These are phyloP conservation scores for Eutrema salsugineum DNA, from an alignment of 441 rosid genomes.

Conservation along the genomic window DNA sequence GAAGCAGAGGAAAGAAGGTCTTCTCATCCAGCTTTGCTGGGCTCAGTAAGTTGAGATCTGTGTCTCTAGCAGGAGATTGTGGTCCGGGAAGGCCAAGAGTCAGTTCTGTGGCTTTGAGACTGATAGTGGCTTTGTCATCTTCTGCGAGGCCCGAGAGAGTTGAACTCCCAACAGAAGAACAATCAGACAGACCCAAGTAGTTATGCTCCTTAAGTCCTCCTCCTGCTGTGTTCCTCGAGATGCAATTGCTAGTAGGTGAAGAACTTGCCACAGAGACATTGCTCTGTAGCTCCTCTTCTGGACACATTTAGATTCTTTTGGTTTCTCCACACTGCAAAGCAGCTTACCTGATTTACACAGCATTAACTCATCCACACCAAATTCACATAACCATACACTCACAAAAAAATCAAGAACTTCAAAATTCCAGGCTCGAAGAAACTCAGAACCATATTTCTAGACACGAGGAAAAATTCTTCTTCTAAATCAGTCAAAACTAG, in stretches of 20 bases:
- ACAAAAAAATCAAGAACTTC: neutral
- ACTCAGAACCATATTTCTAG: neutral
- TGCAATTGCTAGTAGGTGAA: slow-evolving; percentile 24
- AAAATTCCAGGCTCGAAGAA: too few relatives aligned
- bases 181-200: slow-evolving; percentile 55
- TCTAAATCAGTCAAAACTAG: neutral
- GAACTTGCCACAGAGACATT: slow-evolving; percentile 36
- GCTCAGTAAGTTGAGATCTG: slow-evolving; percentile 40
- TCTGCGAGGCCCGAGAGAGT: slow-evolving; percentile 19
- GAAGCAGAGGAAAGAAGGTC: slow-evolving; percentile 71
- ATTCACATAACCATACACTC: neutral
- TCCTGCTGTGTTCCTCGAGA: slow-evolving; percentile 32
- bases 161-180: slow-evolving; percentile 52
- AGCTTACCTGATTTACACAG: neutral
- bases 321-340: neutral
- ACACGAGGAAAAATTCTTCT: neutral
- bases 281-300: slow-evolving; percentile 47
- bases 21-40: slow-evolving; percentile 55
- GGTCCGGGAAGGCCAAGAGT: slow-evolving; percentile 94
- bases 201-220: slow-evolving; percentile 46
- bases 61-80: slow-evolving; percentile 60
- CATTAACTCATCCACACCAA: neutral
- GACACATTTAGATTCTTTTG: slow-evolving; percentile 38
- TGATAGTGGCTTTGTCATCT: slow-evolving; percentile 40
- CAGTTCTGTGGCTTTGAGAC: slow-evolving; percentile 82